These are phyloP conservation scores for Neospermospora avenae DNA, from an alignment of 2,329 filamentous ascomycete species.

Conservation along the genomic window DNA sequence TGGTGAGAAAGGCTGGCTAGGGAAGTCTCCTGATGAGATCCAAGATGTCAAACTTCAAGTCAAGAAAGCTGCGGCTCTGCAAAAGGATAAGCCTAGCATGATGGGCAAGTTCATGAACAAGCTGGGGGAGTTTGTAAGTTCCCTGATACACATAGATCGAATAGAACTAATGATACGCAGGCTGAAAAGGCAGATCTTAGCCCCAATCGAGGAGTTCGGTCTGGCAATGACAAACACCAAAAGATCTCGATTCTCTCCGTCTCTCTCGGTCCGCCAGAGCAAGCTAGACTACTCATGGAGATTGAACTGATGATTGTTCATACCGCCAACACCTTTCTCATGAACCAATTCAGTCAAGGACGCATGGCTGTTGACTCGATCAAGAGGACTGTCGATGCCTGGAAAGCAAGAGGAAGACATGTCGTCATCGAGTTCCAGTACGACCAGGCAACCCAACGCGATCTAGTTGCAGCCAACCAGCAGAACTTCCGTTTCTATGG, in stretches of 20 bases:
- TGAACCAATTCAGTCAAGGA: constrained; percentile 33
- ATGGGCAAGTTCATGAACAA: constrained; percentile 32
- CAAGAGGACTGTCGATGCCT: constrained; percentile 32
- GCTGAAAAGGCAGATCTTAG: constrained; percentile 33
- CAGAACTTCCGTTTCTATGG: constrained; percentile 45
- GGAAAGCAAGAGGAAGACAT: constrained; percentile 45
- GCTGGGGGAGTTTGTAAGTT: constrained; percentile 33
- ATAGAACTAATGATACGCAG: constrained; percentile 16
- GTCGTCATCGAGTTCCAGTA: constrained; percentile 50
- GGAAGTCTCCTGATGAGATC: constrained; percentile 24
- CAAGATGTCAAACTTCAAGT: constrained; percentile 9
- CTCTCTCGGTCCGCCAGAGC: constrained; percentile 29
- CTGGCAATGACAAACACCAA: constrained; percentile 15
- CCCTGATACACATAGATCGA: neutral
- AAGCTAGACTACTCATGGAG: constrained; percentile 33
- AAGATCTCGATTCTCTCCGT: constrained; percentile 25
- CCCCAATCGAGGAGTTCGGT: constrained; percentile 5
- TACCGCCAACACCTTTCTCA: constrained; percentile 35
- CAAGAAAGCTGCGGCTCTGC: constrained; percentile 13
- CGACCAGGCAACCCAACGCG: constrained; percentile 48
- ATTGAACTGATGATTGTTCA: constrained; percentile 34
- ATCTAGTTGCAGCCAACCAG: constrained; percentile 45
- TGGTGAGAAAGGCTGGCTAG: constrained; percentile 34
- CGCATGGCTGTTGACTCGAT: constrained; percentile 31
- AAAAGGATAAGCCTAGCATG: constrained; percentile 27